Percentiles rank a stretch among this genome's conserved stretches.
These are phyloP conservation scores for Alternaria viburni DNA, from an alignment of 2,329 filamentous ascomycete species.

Conservation along the genomic window DNA sequence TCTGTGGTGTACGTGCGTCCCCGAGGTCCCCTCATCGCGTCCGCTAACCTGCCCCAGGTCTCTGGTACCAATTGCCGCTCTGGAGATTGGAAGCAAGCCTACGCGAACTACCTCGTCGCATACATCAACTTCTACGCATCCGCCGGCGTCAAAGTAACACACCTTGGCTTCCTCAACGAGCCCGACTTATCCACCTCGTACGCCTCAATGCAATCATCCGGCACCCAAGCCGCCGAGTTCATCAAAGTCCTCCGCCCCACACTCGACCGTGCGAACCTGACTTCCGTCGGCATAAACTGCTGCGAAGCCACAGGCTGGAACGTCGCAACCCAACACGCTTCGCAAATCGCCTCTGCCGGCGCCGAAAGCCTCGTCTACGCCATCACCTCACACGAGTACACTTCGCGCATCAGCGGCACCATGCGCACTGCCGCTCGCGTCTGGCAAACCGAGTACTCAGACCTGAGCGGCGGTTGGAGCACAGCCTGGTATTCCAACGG, in stretches of 20 bases:
- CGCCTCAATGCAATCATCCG: conserved; percentile 56
- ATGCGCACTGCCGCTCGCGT: not conserved
- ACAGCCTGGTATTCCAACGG: not conserved
- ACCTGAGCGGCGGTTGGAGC: not conserved
- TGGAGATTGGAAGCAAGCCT: conserved; percentile 58
- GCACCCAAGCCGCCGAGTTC: conserved; percentile 25
- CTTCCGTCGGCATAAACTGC: not conserved
- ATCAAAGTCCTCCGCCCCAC: not conserved
- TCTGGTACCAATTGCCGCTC: conserved; percentile 42
- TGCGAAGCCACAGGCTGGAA: not conserved
- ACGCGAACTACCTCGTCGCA: conserved; percentile 57
- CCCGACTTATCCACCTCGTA: conserved; percentile 52
- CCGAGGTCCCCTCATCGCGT: not conserved
- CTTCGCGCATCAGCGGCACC: not conserved
- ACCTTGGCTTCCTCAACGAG: conserved; percentile 56
- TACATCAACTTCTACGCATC: conserved; percentile 54
- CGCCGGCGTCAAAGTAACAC: conserved; percentile 49
- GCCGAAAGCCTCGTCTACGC: not conserved
- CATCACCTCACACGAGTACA: not conserved
- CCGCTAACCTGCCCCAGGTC: not conserved
- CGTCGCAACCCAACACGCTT: not conserved
- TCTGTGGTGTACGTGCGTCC: conserved; percentile 53
- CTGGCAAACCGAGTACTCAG: not conserved
- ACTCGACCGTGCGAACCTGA: not conserved
- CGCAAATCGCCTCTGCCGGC: not conserved